Base-by-base conservation (phyloP, 169 alveolate species). In the Babesia ovata region DNA sequence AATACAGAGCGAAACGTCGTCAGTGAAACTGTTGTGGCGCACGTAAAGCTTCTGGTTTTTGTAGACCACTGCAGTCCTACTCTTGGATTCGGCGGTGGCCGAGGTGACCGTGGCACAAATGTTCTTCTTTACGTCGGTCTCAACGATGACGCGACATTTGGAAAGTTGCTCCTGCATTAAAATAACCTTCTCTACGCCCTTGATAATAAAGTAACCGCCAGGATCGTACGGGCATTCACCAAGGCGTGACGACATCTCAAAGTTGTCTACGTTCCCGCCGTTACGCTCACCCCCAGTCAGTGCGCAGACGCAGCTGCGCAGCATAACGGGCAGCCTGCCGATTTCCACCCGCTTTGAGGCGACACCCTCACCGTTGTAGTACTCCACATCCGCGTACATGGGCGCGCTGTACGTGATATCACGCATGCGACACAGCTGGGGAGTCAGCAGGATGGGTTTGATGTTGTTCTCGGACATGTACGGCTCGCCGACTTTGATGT, bases 401-500 rank as follows among this genome's bases (percentile, higher is more conserved):
- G 99, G 99, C 21, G 99, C 99, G 12, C 98, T 88, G 87, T 98
- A 98, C 28, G 99, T 97, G 61, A 98, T 70, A 78, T 96, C 99
- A 58, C 99, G 91, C 57, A 96, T 81, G 60, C 99, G 91, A 66
- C 99, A 98, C 85, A 96, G 96, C 87, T 94, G 96, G 3, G 99
- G 99, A 33, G 97, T 95, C 44, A 97, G 75, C 28, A 63, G 77
- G 2, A 86, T 70, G 14, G 91, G 90, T 45, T 86, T 82, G 86
- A 86, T 84, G 86, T 94, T 94, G 65, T 67, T 67, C 74, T 96
- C 98, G 74, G 91, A 93, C 45, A 91, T 76, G 60, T 86, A 85
- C 8, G 99, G 98, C 54, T 66, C 82, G 3, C 96, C 97, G 21
- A 96, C 95, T 52, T 87, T 91, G 44, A 96, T 93, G 78, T 96